These are phyloP conservation scores for Alternaria sp. DNA, from an alignment of 2,329 filamentous ascomycete species.

Conservation along the genomic window DNA sequence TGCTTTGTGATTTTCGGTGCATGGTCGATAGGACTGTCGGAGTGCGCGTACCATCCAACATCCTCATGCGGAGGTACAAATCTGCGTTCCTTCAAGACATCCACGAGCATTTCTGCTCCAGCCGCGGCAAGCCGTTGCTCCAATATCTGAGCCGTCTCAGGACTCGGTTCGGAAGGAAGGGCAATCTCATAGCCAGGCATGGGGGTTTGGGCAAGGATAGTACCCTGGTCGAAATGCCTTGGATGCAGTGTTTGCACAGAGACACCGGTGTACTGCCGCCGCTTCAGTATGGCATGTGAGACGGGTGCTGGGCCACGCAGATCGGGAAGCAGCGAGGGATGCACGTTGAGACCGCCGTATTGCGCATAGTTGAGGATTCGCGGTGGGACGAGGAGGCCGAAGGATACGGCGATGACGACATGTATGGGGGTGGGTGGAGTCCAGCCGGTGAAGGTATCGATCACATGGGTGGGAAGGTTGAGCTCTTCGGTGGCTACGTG, in stretches of 20 bases:
- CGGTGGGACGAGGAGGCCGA: conserved; percentile 85
- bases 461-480: conserved; percentile 71
- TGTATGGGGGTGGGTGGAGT: conserved; percentile 59
- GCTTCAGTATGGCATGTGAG: conserved; percentile 77
- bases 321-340: conserved; percentile 88
- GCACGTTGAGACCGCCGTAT: conserved; percentile 91
- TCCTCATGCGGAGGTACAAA: conserved; percentile 68
- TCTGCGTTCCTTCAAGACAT: conserved; percentile 65
- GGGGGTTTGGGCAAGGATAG: conserved; percentile 71
- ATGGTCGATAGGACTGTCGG: conserved; percentile 48
- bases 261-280: conserved; percentile 70
- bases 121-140: conserved; percentile 61
- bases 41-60: conserved; percentile 33
- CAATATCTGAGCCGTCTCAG: conserved; percentile 56
- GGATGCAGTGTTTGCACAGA: conserved; percentile 87
- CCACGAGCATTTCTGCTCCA: conserved; percentile 75
- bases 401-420: conserved; percentile 89
- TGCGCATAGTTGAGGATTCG: conserved; percentile 72
- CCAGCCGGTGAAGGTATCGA: conserved; percentile 86
- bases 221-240: conserved; percentile 77
- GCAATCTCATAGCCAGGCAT: conserved; percentile 55
- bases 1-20: conserved; percentile 76
- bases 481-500: conserved; percentile 65
- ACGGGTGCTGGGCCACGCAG: conserved; percentile 86
- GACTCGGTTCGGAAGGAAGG: conserved; percentile 53